These are phyloP conservation scores for Hypoxylon sp. DNA, from an alignment of 2,329 filamentous ascomycete genomes.

Conservation along the genomic window DNA sequence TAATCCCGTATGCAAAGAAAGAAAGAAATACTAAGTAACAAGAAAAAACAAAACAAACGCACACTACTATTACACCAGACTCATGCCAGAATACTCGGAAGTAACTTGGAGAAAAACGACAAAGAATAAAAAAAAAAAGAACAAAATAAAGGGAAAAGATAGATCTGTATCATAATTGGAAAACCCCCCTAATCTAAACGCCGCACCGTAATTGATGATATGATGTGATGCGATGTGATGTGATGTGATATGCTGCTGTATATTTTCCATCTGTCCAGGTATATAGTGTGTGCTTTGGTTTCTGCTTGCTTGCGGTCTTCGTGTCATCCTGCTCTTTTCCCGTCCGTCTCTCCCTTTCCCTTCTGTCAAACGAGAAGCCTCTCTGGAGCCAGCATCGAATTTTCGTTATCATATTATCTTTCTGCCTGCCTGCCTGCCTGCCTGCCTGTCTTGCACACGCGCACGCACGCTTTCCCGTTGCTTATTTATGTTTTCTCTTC, in stretches of 20 bases:
- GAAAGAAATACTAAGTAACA: not conserved
- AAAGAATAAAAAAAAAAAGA: not conserved
- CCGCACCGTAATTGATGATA: constrained; percentile 22
- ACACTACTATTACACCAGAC: constrained; percentile 5
- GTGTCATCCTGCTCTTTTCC: too few species aligned
- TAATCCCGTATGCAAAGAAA: constrained; percentile 3
- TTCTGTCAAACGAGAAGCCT: too few species aligned
- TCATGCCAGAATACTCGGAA: not conserved
- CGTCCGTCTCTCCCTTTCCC: too few species aligned
- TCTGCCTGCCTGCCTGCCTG: not conserved
- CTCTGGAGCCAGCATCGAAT: not conserved
- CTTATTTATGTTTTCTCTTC: not conserved
- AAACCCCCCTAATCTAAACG: constrained; percentile 14
- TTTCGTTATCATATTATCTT: not conserved
- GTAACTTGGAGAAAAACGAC: not conserved
- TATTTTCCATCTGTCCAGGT: not conserved
- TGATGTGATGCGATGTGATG: constrained; percentile 24
- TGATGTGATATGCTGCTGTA: constrained; percentile 21
- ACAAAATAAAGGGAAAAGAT: too few species aligned
- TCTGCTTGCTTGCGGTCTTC: too few species aligned
- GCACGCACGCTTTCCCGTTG: too few species aligned
- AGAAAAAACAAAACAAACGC: not conserved
- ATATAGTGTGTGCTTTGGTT: too few species aligned
- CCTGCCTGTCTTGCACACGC: too few species aligned
- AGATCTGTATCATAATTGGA: not conserved